phyloP scores from a whole-genome alignment of 2,329 filamentous ascomycete genomes.

The Botrytis tulipae region DNA sequence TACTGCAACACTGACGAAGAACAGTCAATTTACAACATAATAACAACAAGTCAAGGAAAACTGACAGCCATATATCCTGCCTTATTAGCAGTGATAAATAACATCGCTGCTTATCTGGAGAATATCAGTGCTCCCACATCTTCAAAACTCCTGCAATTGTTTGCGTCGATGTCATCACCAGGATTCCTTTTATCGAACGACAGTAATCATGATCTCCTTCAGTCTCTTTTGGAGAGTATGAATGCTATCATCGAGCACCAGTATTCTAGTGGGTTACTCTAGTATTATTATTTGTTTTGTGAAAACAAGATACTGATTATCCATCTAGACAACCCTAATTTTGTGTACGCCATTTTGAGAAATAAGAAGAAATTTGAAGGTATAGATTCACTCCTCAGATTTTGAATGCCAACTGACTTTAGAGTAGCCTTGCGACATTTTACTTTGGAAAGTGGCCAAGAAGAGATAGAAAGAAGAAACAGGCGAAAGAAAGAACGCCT shows the following conservation, averaged over 20 bases:
- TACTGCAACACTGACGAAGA: constrained; percentile 31
- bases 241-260: constrained; percentile 90
- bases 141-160: constrained; percentile 81
- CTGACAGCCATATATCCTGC: constrained; percentile 90
- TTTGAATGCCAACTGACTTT: constrained; percentile 13
- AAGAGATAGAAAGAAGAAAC: constrained; percentile 81
- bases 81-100: constrained; percentile 87
- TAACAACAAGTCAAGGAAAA: constrained; percentile 86
- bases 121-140: constrained; percentile 72
- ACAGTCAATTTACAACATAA: constrained; percentile 85
- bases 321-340: constrained; percentile 65
- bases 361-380: constrained; percentile 77
- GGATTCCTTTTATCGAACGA: constrained; percentile 92
- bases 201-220: constrained; percentile 77
- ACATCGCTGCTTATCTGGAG: constrained; percentile 82
- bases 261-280: constrained; percentile 60
- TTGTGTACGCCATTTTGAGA: constrained; percentile 76
- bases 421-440: constrained; percentile 69
- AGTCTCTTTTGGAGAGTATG: constrained; percentile 81
- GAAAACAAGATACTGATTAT: background rate
- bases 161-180: constrained; percentile 88
- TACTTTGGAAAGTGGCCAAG: constrained; percentile 86
- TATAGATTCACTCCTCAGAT: constrained; percentile 20
- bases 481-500: constrained; percentile 64
- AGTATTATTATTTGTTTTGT: background rate